These are phyloP conservation scores for Penicillium sp. DNA, from an alignment of 2,329 filamentous ascomycete species.

Conservation along the genomic window DNA sequence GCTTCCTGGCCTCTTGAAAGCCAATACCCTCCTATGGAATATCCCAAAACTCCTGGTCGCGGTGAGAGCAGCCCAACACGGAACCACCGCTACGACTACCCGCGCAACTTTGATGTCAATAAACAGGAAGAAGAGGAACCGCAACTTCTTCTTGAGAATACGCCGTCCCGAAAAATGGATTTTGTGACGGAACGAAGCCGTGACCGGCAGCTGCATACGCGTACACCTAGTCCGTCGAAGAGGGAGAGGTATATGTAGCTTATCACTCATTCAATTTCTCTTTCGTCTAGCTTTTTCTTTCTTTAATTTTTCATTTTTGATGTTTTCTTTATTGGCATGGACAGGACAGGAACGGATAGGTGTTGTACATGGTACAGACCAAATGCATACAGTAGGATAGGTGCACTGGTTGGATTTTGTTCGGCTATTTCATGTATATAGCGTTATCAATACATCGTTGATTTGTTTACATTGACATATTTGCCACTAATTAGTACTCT, in stretches of 20 bases:
- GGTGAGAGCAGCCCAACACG: constrained; percentile 11
- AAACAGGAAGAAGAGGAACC: constrained; percentile 24
- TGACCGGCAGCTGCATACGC: constrained; percentile 28
- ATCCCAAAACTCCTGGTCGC: constrained; percentile 15
- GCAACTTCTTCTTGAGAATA: constrained; percentile 26
- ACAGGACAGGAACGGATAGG: not conserved
- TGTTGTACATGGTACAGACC: not conserved
- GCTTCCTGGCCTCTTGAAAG: constrained; percentile 5
- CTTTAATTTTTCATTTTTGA: not conserved
- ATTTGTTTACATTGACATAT: not conserved
- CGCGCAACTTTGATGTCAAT: constrained; percentile 18
- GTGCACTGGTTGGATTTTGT: not conserved
- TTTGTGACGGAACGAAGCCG: constrained; percentile 30
- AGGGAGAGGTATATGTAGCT: constrained; percentile 12
- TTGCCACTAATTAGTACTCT: not conserved
- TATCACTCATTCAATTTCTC: not conserved
- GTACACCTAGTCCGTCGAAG: constrained; percentile 34
- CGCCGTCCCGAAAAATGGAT: constrained; percentile 25
- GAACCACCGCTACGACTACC: not conserved
- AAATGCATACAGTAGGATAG: not conserved
- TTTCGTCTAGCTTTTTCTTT: not conserved
- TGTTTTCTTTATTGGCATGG: not conserved
- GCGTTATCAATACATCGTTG: not conserved
- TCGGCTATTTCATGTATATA: not conserved
- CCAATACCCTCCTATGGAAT: constrained; percentile 25